Conservation (phyloP, 2,329 filamentous ascomycete genomes). For the Xylariaceae sp. region DNA sequence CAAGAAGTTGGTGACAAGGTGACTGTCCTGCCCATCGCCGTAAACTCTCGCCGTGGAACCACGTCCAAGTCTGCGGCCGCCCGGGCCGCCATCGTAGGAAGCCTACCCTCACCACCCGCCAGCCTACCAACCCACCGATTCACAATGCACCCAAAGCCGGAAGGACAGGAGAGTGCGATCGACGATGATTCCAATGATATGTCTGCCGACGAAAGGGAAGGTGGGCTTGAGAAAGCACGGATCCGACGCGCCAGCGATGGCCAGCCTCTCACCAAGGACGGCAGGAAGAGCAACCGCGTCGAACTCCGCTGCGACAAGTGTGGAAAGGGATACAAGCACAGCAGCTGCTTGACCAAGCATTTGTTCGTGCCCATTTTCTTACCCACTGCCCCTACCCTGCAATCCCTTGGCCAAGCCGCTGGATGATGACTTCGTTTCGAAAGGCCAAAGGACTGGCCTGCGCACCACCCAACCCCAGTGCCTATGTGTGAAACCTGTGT, state of each 20-base stretch:
- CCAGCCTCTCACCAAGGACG: constrained; percentile 79
- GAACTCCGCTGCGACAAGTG: constrained; percentile 97
- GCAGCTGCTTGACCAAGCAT: constrained; percentile 99
- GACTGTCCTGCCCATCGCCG: constrained; percentile 63
- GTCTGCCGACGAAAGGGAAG: constrained; percentile 61
- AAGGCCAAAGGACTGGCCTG: constrained; percentile 42
- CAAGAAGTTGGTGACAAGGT: constrained; percentile 68
- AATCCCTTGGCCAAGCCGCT: constrained; percentile 36
- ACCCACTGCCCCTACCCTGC: constrained; percentile 49
- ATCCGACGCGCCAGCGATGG: constrained; percentile 80
- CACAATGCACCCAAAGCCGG: constrained; percentile 55
- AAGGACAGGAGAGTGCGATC: constrained; percentile 67
- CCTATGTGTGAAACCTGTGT: constrained; percentile 43
- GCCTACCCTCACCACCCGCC: constrained; percentile 69
- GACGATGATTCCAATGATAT: constrained; percentile 70
- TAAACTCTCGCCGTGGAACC: constrained; percentile 68
- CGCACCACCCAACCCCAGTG: constrained; percentile 35
- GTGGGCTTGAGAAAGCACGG: constrained; percentile 56
- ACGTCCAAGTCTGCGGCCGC: constrained; percentile 69
- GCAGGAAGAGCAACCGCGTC: constrained; percentile 78
- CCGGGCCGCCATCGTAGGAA: constrained; percentile 59
- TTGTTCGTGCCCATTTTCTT: constrained; percentile 84
- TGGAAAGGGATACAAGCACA: constrained; percentile 99
- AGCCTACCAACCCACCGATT: constrained; percentile 69
- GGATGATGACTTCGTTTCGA: constrained; percentile 36